Evolutionary conservation across 2,329 filamentous ascomycete species (phyloP), one percentile per base, ranked within the genome.

Genomic region (Fusarium virguliforme): DNA sequence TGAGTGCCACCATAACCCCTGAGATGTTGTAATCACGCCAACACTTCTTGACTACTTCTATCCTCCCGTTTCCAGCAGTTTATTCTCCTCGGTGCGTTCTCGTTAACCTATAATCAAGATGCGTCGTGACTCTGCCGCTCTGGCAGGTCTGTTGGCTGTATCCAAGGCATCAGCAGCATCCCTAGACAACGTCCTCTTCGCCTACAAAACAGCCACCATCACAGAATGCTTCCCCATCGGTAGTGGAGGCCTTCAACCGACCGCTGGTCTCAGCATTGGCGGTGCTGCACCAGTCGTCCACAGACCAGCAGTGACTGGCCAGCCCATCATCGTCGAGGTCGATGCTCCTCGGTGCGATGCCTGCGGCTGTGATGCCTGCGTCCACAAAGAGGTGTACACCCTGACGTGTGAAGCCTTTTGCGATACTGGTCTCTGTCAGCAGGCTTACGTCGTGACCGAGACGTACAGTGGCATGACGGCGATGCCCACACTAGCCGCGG

Each of bases 371-470:
- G 43, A 56, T 5, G 59, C 68, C 35, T 71, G 68, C 4, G 64
- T 68, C 0, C 68, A 71, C 3, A 71, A 60, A 5, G 32, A 71
- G 22, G 60, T 37, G 4, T 71, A 69, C 24, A 69, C 51, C 0
- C 55, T 69, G 3, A 69, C 35, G 2, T 71, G 56, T 22, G 60
- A 64, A 1, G 40, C 43, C 4, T 71, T 71, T 13, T 71, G 68
- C 32, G 40, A 53, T 5, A 65, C 56, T 22, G 68, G 68, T 4
- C 48, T 71, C 10, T 71, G 46, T n/a, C 48, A 68, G 1, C 68
- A 71, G 8, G 68, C 34, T n/a, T 71, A 71, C 34, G 38, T 58
- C 18, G 64, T 71, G 10, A 69, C 65, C 2, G 68, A 71, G 37
- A 68, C 53, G 9, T 71, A 71, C 6, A 68, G 41, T 8, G 68